These are phyloP conservation scores for Orbilia javanica DNA, from an alignment of 2,329 filamentous ascomycete genomes.

Conservation along the genomic window DNA sequence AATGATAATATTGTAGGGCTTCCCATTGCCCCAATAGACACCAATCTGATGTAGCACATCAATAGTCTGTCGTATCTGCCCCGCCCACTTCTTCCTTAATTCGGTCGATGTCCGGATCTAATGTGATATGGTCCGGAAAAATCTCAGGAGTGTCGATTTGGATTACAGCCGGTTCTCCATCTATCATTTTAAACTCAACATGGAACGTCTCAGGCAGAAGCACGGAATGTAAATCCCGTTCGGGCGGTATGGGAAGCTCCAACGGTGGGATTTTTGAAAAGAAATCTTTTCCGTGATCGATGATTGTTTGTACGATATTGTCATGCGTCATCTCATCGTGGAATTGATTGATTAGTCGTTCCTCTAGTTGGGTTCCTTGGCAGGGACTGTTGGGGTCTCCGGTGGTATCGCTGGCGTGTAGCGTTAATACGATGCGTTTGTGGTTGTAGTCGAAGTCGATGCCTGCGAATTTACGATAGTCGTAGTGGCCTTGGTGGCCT, in stretches of 20 bases:
- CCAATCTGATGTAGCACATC: slow-evolving; percentile 62
- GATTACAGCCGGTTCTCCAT: slow-evolving; percentile 4
- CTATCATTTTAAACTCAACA: background rate
- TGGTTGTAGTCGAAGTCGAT: slow-evolving; percentile 11
- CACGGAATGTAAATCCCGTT: background rate
- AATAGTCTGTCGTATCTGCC: slow-evolving; percentile 62
- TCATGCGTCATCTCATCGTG: background rate
- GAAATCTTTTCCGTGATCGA: slow-evolving; percentile 3
- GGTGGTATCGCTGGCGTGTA: background rate
- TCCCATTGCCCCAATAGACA: slow-evolving; percentile 64
- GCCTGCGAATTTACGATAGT: too few relatives aligned
- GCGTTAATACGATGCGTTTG: background rate
- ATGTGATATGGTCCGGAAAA: too few relatives aligned
- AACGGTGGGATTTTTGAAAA: background rate
- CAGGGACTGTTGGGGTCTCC: background rate
- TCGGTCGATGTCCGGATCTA: too few relatives aligned
- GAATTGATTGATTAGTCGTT: slow-evolving; percentile 1
- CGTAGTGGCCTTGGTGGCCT: too few relatives aligned
- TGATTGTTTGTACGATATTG: background rate
- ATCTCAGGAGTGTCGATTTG: background rate
- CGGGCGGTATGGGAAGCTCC: background rate
- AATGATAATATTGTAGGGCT: slow-evolving; percentile 65
- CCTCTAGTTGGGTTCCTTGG: background rate
- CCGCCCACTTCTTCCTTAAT: slow-evolving; percentile 58
- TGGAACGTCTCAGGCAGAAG: background rate